Evolutionary conservation across 2,329 filamentous ascomycete genomes (phyloP), one percentile per base, ranked within the genome.

Genomic region (Microdochium nivale): DNA sequence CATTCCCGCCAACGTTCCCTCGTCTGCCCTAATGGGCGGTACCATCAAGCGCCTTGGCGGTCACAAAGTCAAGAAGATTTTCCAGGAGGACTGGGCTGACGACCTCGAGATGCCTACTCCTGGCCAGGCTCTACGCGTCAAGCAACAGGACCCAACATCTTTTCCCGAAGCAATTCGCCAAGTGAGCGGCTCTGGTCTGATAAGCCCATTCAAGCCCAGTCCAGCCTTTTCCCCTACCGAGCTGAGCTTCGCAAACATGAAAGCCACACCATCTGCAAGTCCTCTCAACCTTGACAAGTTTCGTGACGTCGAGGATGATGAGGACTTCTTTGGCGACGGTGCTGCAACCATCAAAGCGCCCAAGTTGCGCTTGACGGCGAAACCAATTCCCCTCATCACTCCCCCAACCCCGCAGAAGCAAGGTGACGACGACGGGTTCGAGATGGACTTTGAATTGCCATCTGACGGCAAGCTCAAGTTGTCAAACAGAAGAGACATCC

Each of bases 11-110:
- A 91, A 91, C 64, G 83, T 97, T 30, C 90, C 92, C 1, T 83
- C 88, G 27, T 96, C 92, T 21, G 94, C 94, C 27, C 75, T 99
- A 43, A 81, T 94, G 66, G 92, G 92, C 50, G 94, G 94, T 50
- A 92, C 90, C 10, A 97, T 97, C 64, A 95, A 95, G 72, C 80
- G 91, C 59, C 77, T 97, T 32, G 91, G 91, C 49, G 83, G 83
- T 53, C 80, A 82, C 58, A 90, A 86, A 61, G 76, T 87, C 21
- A 85, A 83, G 62, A 86, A 81, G 62, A 82, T 85, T 40, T 81
- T 88, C 53, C 83, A 88, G 56, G 87, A 90, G 60, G 88, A 92
- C 65, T 92, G 88, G 84, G 85, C 83, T 55, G 86, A 90, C 59
- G 88, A 92, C 59, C 69, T 92, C 48, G 86, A 88, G 59, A 67